Base-by-base conservation (phyloP, 768 basidiomycete species). In the Agrocybe praecox region DNA sequence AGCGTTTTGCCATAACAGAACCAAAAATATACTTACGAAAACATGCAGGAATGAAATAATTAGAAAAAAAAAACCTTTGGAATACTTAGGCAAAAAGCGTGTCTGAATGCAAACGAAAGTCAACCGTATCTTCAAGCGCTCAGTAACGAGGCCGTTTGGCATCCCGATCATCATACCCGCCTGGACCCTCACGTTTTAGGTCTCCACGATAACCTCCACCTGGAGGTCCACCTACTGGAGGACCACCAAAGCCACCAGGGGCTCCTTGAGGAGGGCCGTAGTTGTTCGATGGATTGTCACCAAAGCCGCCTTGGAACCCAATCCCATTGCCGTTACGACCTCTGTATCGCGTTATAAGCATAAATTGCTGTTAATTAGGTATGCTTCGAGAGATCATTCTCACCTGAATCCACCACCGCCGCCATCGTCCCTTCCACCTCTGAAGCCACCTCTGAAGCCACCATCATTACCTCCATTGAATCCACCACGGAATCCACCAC, bases 131-230 rank as follows among this genome's bases (percentile, higher is more conserved):
- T 67, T 65, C 69, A 69, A 68, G 62, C n/a, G n/a, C n/a, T 80
- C 84, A 93, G 74, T 90, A 92, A 67, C 92, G 84, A 66, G 88
- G 86, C 68, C 92, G 88, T 74, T 94, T 94, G 32, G 80, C 65
- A 62, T 92, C 91, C 62, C 91, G 83, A 72, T 93, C 91, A 67
- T 93, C 91, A 72, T 81, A 90, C 72, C 87, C 87, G 76, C 87
- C 86, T 52, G 87, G 81, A 63, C 82, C 85, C 68, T 88, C 87
- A 61, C 90, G 85, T 74, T 92, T 92, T 76, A 90, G 86, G 68
- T 88, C 88, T 34, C 82, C 82, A 59, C 87, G 85, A 71, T 81
- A 85, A 52, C 77, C 76, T 60, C 81, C 68, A 24, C 67, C 67
- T 23, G 67, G 63, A 57, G 74, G 65, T 18, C 55, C 55, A 29